Conservation (phyloP, 257 asterid genomes). For the Avicennia marina region DNA sequence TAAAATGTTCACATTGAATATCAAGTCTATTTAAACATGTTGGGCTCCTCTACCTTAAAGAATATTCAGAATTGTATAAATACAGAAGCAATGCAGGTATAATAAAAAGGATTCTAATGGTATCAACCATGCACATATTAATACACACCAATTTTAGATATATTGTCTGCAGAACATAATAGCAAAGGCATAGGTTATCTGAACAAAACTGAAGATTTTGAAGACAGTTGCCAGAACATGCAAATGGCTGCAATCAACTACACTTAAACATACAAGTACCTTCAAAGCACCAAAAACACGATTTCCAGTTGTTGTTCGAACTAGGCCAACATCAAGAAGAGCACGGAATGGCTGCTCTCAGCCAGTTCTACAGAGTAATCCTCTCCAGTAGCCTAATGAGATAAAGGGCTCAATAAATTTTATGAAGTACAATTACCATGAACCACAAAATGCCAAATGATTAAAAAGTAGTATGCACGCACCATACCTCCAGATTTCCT, state of each 20-base stretch:
- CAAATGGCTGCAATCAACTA: neutral
- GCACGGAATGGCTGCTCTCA: constrained; percentile 94
- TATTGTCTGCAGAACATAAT: too few relatives aligned
- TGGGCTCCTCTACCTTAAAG: too few relatives aligned
- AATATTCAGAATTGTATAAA: too few relatives aligned
- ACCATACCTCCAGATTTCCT: constrained; percentile 46
- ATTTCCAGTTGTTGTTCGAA: constrained; percentile 86
- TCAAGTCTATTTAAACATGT: too few relatives aligned
- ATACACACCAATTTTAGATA: too few relatives aligned
- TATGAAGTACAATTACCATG: neutral
- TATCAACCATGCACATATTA: too few relatives aligned
- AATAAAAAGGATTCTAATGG: too few relatives aligned
- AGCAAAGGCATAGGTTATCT: too few relatives aligned
- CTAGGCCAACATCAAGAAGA: constrained; percentile 85
- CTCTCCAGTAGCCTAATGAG: constrained; percentile 79
- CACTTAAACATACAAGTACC: constrained; percentile 25
- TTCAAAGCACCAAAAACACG: constrained; percentile 90
- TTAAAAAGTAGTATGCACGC: neutral
- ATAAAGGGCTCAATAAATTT: neutral
- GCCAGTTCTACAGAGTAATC: constrained; percentile 87
- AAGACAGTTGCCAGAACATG: neutral
- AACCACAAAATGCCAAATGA: neutral
- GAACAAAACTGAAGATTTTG: neutral
- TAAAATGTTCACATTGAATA: too few relatives aligned
- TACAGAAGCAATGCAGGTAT: too few relatives aligned